phyloP scores from a whole-genome alignment of 805 yeast genomes.

The Wilhelminamyces savonicus region DNA sequence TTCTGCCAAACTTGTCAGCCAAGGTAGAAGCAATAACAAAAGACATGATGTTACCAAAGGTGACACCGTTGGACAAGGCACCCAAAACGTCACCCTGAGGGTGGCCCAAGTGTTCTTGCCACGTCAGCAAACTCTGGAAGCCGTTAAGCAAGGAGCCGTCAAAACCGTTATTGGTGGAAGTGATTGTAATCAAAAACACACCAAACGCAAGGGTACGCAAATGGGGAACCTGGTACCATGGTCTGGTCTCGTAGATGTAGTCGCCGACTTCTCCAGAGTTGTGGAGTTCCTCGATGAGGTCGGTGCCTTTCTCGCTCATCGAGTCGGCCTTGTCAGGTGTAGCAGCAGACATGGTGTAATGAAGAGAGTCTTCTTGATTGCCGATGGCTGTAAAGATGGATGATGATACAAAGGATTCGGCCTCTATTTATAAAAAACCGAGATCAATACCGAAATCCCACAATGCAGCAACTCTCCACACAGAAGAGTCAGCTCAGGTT shows the following conservation, averaged over 20 bases:
- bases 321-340: no score
- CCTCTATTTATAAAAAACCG: no score
- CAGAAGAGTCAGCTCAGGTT: no score
- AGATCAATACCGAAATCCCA: no score
- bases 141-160: conserved; percentile 39
- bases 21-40: conserved; percentile 9
- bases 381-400: no score
- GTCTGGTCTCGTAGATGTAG: conserved; percentile 4
- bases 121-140: conserved; percentile 37
- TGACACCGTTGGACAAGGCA: conserved; percentile 13
- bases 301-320: no score
- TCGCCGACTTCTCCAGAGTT: no score
- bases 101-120: conserved; percentile 30
- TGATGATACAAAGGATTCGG: no score
- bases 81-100: conserved; percentile 16
- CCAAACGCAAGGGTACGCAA: conserved; percentile 29
- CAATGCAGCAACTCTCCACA: no score
- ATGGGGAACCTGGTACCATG: conserved; percentile 32
- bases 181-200: conserved; percentile 35
- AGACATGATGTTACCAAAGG: conserved; percentile 34
- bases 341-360: no score
- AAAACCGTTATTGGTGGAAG: conserved; percentile 37
- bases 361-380: no score
- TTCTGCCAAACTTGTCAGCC: conserved; percentile 38
- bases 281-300: no score